Percentiles rank a stretch among this genome's conserved stretches.
These are phyloP conservation scores for Myxozyma mucilagina DNA, from an alignment of 805 yeast species.

Conservation along the genomic window DNA sequence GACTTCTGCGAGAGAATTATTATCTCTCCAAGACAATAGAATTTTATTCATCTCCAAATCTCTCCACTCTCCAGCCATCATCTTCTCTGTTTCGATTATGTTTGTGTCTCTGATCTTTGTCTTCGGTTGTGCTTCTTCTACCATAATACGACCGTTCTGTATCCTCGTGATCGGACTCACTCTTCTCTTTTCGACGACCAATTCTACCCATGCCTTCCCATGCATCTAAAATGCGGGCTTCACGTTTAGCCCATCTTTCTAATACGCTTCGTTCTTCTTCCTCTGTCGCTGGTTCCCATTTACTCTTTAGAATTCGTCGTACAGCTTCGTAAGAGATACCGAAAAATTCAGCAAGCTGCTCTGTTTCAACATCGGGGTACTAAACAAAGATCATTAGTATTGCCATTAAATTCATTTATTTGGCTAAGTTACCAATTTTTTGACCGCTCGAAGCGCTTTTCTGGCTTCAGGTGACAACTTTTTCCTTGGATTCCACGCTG, in stretches of 20 bases:
- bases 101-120: not conserved
- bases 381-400: conserved; percentile 2
- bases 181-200: not conserved
- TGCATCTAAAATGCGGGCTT: conserved; percentile 35
- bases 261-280: conserved; percentile 48
- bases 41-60: no score
- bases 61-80: no score
- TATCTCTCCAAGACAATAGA: not conserved
- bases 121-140: not conserved
- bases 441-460: conserved; percentile 60
- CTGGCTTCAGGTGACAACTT: conserved; percentile 69
- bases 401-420: not conserved
- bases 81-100: no score
- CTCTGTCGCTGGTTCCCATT: conserved; percentile 67
- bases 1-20: not conserved
- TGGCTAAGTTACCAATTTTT: conserved; percentile 40
- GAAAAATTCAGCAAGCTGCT: conserved; percentile 63
- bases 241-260: conserved; percentile 57
- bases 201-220: conserved; percentile 22
- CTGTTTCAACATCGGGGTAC: conserved; percentile 61
- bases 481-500: conserved; percentile 66
- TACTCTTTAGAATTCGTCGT: conserved; percentile 72
- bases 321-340: conserved; percentile 78
- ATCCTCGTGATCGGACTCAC: not conserved
- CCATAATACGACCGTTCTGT: not conserved